Evolutionary conservation across 2,329 filamentous ascomycete species (phyloP).

Genomic region (Cordyceps cicadae): DNA sequence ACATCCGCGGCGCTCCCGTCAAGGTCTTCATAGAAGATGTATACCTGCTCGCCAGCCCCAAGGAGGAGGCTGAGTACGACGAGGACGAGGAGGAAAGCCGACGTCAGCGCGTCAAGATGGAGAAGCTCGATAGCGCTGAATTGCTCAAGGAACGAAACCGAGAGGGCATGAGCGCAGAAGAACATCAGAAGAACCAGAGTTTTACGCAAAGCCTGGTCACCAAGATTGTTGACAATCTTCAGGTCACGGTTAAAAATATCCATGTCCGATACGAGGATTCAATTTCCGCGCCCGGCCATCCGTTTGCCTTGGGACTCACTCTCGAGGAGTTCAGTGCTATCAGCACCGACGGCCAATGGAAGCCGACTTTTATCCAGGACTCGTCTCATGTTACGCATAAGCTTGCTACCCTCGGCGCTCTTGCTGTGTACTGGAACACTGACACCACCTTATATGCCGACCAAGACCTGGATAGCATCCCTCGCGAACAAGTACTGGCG

Average conservation of each 20-base stretch:
- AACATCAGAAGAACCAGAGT: slow-evolving; percentile 95
- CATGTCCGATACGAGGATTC: slow-evolving; percentile 98
- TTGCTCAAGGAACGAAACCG: slow-evolving; percentile 83
- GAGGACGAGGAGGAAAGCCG: slow-evolving; percentile 84
- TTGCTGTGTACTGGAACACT: slow-evolving; percentile 98
- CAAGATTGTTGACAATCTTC: slow-evolving; percentile 96
- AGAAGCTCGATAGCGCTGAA: slow-evolving; percentile 95
- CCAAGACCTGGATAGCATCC: slow-evolving; percentile 44
- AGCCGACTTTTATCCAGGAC: slow-evolving; percentile 90
- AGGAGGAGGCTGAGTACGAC: slow-evolving; percentile 89
- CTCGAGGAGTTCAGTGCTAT: slow-evolving; percentile 95
- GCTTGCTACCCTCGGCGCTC: slow-evolving; percentile 76
- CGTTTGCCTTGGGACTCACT: slow-evolving; percentile 86
- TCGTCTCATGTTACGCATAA: slow-evolving; percentile 81
- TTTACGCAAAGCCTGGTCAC: slow-evolving; percentile 93
- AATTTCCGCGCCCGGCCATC: slow-evolving; percentile 87
- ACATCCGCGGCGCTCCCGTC: slow-evolving; percentile 86
- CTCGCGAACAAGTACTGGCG: slow-evolving; percentile 68
- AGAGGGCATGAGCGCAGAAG: slow-evolving; percentile 90
- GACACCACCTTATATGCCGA: slow-evolving; percentile 64
- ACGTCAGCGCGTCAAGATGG: slow-evolving; percentile 91
- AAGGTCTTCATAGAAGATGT: slow-evolving; percentile 96
- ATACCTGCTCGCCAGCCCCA: slow-evolving; percentile 87
- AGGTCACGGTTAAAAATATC: slow-evolving; percentile 97
- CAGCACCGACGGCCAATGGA: slow-evolving; percentile 92